Base-by-base conservation (phyloP, 306 rosid species). In the Cucumis melo region DNA sequence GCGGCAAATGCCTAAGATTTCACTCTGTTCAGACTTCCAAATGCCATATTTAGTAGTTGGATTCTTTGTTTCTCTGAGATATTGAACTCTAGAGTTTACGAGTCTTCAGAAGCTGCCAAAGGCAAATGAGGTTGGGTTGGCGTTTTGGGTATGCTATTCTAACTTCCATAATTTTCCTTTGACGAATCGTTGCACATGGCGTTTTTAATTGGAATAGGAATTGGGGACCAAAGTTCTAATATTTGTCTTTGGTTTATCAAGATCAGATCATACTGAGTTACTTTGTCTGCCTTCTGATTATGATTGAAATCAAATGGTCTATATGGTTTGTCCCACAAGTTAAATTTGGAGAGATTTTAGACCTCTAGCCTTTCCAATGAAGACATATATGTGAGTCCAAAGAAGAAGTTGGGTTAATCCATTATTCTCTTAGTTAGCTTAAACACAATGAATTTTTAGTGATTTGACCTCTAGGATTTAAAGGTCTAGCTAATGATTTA, bases 251-350 rank as follows among this genome's bases (percentile, higher is more conserved):
- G 54, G 55, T 67, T 67, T 67, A 44, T 70, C 19, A 70, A 70
- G 57, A 44, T 41, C 27, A 41, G 73, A 66, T 66, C 54, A 41
- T 42, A 7, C 51, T 29, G 1, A 20, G 75, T 46, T 44, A 14
- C 75, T 70, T 70, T 48, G 75, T 46, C 75, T 34, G 27, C 75
- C 75, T 70, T 70, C 75, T 70, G 58, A 70, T n/a, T 13, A 70
- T 10, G 58, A 70, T 65, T 38, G 72, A 65, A 65, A 65, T 65
- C 72, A 38, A 65, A 65, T 17, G 50, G 46, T 20, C 20, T 29
- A 60, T 13, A 7, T 61, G 6, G 41, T 61, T 62, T 62, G 68
- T 62, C 68, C 10, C 13, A 21, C 44, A 32, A 29, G 8, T 6
- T 62, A 2, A 9, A 42, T 0, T 42, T 7, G 48, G 46, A 7